Evolutionary conservation across 208 protist genomes (phyloP).

Genomic region (Trypanosoma melophagium): DNA sequence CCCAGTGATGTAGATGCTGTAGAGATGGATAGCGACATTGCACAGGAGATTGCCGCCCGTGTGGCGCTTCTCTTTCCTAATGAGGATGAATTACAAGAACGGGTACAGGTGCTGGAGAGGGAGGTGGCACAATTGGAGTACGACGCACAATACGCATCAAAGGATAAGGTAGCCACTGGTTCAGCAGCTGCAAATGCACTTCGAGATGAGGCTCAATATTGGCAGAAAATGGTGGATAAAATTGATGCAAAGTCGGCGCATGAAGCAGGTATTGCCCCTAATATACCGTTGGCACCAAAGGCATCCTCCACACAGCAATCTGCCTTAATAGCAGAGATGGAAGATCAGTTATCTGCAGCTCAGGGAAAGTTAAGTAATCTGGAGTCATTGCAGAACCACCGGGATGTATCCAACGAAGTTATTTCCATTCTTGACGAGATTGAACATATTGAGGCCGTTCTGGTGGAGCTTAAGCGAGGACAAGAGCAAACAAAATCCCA

Average conservation of each 20-base stretch:
- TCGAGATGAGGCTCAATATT: conserved; percentile 61
- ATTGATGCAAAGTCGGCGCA: conserved; percentile 79
- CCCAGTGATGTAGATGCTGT: conserved; percentile 41
- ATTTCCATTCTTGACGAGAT: conserved; percentile 74
- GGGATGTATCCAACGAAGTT: conserved; percentile 75
- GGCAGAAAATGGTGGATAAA: conserved; percentile 55
- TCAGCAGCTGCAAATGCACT: conserved; percentile 69
- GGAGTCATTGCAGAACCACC: conserved; percentile 60
- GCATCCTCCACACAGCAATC: conserved; percentile 25
- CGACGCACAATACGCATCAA: conserved; percentile 76
- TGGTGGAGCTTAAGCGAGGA: conserved; percentile 52
- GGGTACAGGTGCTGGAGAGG: conserved; percentile 57
- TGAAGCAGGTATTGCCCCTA: conserved; percentile 69
- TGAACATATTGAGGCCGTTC: conserved; percentile 52
- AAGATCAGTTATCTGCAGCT: conserved; percentile 52
- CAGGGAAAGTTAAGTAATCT: conserved; percentile 55
- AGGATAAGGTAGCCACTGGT: conserved; percentile 70
- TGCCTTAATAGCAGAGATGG: conserved; percentile 56
- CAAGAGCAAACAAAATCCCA: background rate
- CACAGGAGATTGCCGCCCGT: conserved; percentile 81
- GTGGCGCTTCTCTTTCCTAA: conserved; percentile 72
- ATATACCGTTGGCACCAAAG: conserved; percentile 26
- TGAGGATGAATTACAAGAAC: conserved; percentile 53
- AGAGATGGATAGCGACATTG: conserved; percentile 77
- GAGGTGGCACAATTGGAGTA: conserved; percentile 83